Evolutionary conservation across 345 rosid genomes (phyloP).

Genomic region (Salix caprea): DNA sequence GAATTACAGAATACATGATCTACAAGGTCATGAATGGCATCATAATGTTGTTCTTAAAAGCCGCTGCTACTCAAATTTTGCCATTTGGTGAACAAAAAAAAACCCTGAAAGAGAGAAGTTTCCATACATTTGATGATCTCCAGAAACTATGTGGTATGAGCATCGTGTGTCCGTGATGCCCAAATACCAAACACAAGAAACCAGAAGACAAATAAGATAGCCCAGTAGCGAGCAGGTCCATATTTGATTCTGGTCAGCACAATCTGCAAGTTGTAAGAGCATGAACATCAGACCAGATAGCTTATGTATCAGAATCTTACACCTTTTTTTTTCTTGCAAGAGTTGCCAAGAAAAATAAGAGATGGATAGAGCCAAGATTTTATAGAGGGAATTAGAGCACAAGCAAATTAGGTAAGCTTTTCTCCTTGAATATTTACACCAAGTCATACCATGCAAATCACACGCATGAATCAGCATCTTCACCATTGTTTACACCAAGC

Average conservation of each 20-base stretch:
- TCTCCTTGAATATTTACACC: background rate
- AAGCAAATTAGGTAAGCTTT: background rate
- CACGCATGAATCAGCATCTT: background rate
- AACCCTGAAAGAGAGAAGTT: background rate
- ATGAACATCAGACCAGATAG: background rate
- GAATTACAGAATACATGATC: background rate
- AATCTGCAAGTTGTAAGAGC: slow-evolving; percentile 48
- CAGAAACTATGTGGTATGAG: slow-evolving; percentile 31
- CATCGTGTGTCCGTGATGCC: slow-evolving; percentile 73
- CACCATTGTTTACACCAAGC: background rate
- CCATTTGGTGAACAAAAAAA: background rate
- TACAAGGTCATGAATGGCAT: background rate
- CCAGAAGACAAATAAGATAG: slow-evolving; percentile 93
- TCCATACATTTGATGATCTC: background rate
- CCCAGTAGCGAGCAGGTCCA: slow-evolving; percentile 99
- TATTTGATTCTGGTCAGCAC: slow-evolving; percentile 93
- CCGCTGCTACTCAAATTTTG: background rate
- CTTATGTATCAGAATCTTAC: background rate
- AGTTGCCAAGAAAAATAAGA: background rate
- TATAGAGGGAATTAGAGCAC: background rate
- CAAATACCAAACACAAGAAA: slow-evolving; percentile 95
- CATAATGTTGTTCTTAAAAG: background rate
- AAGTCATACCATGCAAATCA: background rate
- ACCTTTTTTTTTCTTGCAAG: background rate
- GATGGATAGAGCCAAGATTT: background rate